Evolutionary conservation across 164 flowering plant genomes (phyloP), one percentile per base, ranked within the genome.

Genomic region (Protea cynaroides): DNA sequence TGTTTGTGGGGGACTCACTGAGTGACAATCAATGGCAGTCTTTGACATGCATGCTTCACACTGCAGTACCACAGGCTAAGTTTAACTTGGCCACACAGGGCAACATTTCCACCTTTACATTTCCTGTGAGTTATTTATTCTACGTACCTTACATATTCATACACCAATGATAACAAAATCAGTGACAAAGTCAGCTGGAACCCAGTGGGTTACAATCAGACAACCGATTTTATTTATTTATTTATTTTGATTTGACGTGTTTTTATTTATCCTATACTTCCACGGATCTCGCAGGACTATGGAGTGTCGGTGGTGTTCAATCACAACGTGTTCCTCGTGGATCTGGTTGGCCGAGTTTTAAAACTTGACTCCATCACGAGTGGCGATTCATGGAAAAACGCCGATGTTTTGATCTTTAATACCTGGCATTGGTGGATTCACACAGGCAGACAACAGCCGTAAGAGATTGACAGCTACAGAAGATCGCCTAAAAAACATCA

Each of bases 301-400:
- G 43, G 43, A 3, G 44, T 58, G 24, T 25, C 59, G 14, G 43
- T 58, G 40, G 34, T 58, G 43, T 5, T 58, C 21, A 13, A 14
- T 36, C 43, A 18, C 7, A 25, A 34, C 6, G 44, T 17, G 15
- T 58, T 14, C 25, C 22, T 58, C 8, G 61, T 58, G 43, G 61
- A 58, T 17, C n/a, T 58, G 10, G n/a, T 58, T 58, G 61, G 61
- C 19, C 18, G 61, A 58, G 61, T 58, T 0, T 10, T 58, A 14
- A 58, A 58, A 17, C 61, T 58, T 1, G 61, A 58, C 13, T 58
- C 61, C 0, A 34, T 58, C 37, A 29, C 12, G 9, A 21, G 40
- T 25, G 61, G 61, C 18, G 19, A 34, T n/a, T n/a, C 43, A 25
- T 58, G 61, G 61, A 58, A 58, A 37, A 40, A 9, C 6, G 21